phyloP scores from a whole-genome alignment of 148 eudicot species.

The Chenopodium album region DNA sequence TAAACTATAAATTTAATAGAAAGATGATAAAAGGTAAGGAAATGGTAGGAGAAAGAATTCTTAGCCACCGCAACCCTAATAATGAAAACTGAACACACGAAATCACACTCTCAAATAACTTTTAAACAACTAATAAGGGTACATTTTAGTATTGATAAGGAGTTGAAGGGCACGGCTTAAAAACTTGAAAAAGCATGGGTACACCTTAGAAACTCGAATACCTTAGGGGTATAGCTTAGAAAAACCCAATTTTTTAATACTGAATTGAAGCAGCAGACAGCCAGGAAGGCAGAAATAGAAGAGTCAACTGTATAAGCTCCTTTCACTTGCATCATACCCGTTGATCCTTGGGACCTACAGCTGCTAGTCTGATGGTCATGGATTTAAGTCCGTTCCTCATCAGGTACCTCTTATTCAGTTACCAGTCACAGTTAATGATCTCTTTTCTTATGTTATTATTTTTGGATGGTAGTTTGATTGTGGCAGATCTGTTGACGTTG shows the following conservation, averaged over 20 bases:
- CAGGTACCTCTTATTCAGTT: conserved; percentile 33
- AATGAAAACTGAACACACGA: too few relatives aligned
- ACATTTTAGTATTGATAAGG: too few relatives aligned
- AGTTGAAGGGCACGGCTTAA: too few relatives aligned
- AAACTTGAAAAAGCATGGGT: too few relatives aligned
- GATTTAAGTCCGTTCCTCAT: conserved; percentile 15
- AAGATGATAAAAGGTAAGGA: too few relatives aligned
- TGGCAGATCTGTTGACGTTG: conserved; percentile 13
- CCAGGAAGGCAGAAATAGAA: conserved; percentile 7
- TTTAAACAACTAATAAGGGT: too few relatives aligned
- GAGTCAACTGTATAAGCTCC: conserved; percentile 6
- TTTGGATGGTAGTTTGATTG: background rate
- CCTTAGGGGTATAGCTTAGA: too few relatives aligned
- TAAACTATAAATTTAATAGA: too few relatives aligned
- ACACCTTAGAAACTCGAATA: too few relatives aligned
- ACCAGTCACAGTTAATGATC: conserved; percentile 12
- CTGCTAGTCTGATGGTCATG: conserved; percentile 15
- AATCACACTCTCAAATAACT: too few relatives aligned
- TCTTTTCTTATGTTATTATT: background rate
- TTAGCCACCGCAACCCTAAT: too few relatives aligned
- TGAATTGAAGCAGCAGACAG: conserved; percentile 15
- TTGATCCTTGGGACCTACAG: conserved; percentile 19
- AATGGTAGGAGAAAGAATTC: too few relatives aligned
- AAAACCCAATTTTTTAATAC: background rate
- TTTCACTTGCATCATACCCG: conserved; percentile 7